Percentiles rank a stretch among this genome's conserved stretches.
Conservation (phyloP, 1,284 basidiomycete species). For the Porogramme epimiltina region DNA sequence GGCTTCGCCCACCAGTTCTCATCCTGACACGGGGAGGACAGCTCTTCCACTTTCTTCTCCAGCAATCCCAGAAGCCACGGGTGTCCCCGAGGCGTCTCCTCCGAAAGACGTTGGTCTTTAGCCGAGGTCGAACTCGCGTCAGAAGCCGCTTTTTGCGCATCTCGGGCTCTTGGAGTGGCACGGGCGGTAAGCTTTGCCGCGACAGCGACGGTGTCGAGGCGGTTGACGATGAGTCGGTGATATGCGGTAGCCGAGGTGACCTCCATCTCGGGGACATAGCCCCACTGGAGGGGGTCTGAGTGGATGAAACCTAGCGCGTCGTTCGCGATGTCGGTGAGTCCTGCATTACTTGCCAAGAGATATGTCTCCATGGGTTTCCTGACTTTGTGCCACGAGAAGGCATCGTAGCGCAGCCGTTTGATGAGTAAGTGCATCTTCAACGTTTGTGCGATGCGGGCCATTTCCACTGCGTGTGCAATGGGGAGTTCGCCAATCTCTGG, state of each 20-base stretch:
- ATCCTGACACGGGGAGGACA: constrained; percentile 6
- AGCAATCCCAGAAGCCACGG: constrained; percentile 7
- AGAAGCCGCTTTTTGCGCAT: too few relatives aligned
- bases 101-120: too few relatives aligned
- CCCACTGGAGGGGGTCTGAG: background rate
- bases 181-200: constrained; percentile 1
- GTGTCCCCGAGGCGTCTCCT: background rate
- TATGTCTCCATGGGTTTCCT: background rate
- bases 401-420: background rate
- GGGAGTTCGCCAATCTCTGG: background rate
- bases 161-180: too few relatives aligned
- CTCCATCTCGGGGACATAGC: constrained; percentile 11
- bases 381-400: background rate
- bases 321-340: constrained; percentile 1
- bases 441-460: background rate
- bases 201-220: background rate
- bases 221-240: constrained; percentile 7
- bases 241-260: background rate
- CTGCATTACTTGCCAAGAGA: constrained; percentile 1
- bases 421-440: too few relatives aligned
- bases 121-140: too few relatives aligned
- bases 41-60: background rate
- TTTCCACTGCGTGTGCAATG: background rate
- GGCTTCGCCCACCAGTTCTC: constrained; percentile 1
- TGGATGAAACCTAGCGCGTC: constrained; percentile 2